A percentile compares a stretch with the other conserved stretches of the same genome.
phyloP scores from a whole-genome alignment of 2,329 filamentous ascomycete genomes.

The Penicillium olsonii region DNA sequence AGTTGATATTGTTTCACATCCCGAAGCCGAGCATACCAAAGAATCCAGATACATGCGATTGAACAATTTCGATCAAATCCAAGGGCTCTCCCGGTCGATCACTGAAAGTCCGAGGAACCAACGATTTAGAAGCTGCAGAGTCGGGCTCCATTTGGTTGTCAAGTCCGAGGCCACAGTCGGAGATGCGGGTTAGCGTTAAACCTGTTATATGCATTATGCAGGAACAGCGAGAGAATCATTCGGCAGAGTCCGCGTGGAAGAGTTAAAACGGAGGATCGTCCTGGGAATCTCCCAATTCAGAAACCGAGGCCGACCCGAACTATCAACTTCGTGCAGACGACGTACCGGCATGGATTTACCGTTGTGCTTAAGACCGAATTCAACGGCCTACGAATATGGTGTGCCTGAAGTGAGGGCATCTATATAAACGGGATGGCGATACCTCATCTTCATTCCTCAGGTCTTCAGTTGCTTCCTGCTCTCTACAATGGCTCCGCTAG shows the following conservation, averaged over 20 bases:
- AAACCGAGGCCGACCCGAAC: conserved; percentile 1
- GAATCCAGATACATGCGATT: neutral
- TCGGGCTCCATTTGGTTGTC: neutral
- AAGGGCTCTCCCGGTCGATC: neutral
- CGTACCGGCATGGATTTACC: neutral
- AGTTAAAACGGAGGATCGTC: neutral
- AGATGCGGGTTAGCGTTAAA: no score
- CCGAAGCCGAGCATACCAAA: neutral
- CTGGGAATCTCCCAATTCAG: neutral
- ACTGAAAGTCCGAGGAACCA: neutral
- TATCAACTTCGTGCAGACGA: neutral
- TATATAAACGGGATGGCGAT: neutral
- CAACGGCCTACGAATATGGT: neutral
- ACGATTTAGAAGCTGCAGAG: neutral
- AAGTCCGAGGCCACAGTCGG: no score
- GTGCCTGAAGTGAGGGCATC: no score
- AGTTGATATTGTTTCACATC: neutral
- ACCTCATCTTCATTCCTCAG: neutral
- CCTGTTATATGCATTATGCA: neutral
- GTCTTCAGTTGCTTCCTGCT: neutral
- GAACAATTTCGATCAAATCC: neutral
- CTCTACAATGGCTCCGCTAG: conserved; percentile 9
- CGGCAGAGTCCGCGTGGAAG: neutral
- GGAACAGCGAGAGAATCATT: neutral
- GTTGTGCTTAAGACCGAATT: neutral